Evolutionary conservation across 768 basidiomycete genomes (phyloP).

Genomic region (Podaxis sp.): DNA sequence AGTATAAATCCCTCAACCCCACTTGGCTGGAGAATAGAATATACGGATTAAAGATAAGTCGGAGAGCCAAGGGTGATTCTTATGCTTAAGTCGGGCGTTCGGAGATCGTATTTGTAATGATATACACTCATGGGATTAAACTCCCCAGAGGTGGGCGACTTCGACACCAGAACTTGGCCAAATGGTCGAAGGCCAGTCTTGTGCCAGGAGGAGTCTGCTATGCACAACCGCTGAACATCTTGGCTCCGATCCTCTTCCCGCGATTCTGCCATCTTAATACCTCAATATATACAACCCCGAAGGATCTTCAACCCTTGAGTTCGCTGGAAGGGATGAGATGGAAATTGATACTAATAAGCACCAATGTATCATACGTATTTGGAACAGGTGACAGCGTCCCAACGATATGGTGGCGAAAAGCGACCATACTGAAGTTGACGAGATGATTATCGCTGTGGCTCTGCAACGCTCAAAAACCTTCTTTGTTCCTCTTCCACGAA

Average conservation of each 20-base stretch:
- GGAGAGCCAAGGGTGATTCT: not conserved
- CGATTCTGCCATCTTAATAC: not conserved
- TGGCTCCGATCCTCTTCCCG: not conserved
- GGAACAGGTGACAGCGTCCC: not conserved
- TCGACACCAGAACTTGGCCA: too few relatives aligned
- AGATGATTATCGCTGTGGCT: not conserved
- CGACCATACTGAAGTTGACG: not conserved
- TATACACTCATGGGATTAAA: not conserved
- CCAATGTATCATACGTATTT: not conserved
- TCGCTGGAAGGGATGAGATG: not conserved
- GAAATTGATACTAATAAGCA: not conserved
- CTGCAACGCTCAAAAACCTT: not conserved
- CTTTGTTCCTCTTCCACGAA: not conserved
- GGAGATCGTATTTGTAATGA: not conserved
- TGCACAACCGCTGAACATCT: too few relatives aligned
- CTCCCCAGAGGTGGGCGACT: not conserved
- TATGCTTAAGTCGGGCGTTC: not conserved
- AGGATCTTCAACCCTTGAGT: not conserved
- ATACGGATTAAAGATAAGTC: slow-evolving; percentile 3
- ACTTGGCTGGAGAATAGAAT: not conserved
- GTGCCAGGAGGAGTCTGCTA: too few relatives aligned
- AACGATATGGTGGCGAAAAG: not conserved
- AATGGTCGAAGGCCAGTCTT: too few relatives aligned
- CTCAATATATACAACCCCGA: not conserved
- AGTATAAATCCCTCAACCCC: not conserved